Percentiles rank a stretch among this genome's conserved stretches.
These are phyloP conservation scores for Ophiorrhiza pumila DNA, from an alignment of 257 asterid genomes.

Conservation along the genomic window DNA sequence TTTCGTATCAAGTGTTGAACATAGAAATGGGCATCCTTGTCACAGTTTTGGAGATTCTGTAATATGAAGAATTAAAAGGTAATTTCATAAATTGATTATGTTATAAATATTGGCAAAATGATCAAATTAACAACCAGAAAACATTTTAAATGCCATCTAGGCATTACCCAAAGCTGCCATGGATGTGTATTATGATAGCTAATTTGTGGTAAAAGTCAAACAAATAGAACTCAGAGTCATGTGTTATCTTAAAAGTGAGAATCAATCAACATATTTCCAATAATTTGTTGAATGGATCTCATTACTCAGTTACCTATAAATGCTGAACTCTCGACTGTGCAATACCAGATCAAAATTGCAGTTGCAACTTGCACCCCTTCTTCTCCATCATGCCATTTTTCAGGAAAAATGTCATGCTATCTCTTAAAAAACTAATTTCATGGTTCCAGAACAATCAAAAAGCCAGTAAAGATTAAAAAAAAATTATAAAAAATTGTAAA, in stretches of 20 bases:
- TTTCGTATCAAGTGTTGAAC: slow-evolving; percentile 83
- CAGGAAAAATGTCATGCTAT: neutral
- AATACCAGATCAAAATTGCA: neutral
- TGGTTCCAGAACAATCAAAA: neutral
- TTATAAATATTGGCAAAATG: neutral
- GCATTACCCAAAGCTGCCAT: neutral
- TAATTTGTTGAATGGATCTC: neutral
- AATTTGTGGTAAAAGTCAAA: neutral
- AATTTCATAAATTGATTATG: slow-evolving; percentile 14
- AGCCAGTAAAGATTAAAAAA: neutral
- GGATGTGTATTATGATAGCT: neutral
- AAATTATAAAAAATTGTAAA: too few species aligned
- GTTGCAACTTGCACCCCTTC: neutral
- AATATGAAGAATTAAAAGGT: slow-evolving; percentile 6
- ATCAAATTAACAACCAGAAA: neutral
- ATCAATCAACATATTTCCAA: neutral
- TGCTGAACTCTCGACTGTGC: too few species aligned
- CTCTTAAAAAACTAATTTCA: neutral
- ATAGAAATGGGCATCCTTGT: slow-evolving; percentile 38
- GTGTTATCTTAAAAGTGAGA: neutral
- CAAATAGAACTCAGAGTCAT: neutral
- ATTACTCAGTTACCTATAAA: neutral
- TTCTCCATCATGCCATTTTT: neutral
- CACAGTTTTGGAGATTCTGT: slow-evolving; percentile 45
- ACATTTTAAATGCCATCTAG: neutral